Conservation (phyloP, 257 asterid species). For the Solanum bukasovii region DNA sequence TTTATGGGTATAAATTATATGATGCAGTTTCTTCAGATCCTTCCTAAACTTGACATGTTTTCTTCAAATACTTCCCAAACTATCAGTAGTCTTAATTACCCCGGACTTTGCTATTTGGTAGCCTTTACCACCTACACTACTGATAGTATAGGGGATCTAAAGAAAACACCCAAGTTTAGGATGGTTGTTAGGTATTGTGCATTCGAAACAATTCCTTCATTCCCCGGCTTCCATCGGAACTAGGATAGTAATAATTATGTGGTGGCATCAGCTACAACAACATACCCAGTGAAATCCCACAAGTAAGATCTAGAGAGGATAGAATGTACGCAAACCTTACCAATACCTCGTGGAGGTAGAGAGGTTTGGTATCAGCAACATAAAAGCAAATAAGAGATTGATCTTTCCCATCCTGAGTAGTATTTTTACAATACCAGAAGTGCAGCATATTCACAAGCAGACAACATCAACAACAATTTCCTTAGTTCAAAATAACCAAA, state of each 20-base stretch:
- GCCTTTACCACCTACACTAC: not conserved
- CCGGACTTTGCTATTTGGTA: not conserved
- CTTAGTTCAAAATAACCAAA: not conserved
- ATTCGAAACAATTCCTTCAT: constrained; percentile 47
- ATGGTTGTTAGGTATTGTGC: not conserved
- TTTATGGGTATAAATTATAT: not conserved
- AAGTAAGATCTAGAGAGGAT: not conserved
- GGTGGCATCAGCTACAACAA: constrained; percentile 22
- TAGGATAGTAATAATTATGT: constrained; percentile 92
- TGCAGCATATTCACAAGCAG: not conserved
- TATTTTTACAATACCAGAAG: not conserved
- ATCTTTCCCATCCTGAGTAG: not conserved
- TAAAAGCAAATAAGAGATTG: constrained; percentile 18
- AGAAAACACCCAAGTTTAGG: not conserved
- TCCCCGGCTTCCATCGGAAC: constrained; percentile 82
- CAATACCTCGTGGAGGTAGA: not conserved
- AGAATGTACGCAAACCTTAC: not conserved
- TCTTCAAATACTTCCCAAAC: not conserved
- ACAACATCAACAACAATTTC: not conserved
- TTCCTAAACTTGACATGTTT: not conserved
- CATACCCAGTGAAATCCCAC: not conserved
- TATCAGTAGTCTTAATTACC: not conserved
- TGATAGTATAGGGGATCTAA: not conserved
- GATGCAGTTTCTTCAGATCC: not conserved
- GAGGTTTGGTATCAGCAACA: constrained; percentile 44